These are phyloP conservation scores for Trapa bicornis DNA, from an alignment of 345 rosid species.

Conservation along the genomic window DNA sequence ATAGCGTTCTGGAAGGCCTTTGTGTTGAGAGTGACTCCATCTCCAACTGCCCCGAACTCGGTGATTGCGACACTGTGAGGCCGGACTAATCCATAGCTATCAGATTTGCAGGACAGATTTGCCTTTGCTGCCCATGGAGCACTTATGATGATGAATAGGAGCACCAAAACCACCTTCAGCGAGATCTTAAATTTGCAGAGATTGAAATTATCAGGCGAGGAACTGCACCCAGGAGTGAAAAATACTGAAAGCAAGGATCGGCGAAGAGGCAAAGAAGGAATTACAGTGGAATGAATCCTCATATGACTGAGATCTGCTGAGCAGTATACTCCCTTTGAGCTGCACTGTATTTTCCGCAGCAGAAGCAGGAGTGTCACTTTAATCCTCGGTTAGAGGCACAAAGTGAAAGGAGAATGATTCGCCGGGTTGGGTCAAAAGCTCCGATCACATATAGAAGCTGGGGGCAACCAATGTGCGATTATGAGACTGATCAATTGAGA, in stretches of 20 bases:
- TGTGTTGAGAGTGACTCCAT: constrained; percentile 85
- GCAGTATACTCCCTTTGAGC: constrained; percentile 16
- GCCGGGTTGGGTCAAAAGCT: background rate
- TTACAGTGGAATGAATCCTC: constrained; percentile 75
- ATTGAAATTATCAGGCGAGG: background rate
- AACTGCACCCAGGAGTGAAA: background rate
- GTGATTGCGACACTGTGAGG: constrained; percentile 95
- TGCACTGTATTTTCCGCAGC: background rate
- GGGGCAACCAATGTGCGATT: background rate
- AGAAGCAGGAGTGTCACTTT: background rate
- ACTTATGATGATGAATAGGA: constrained; percentile 29
- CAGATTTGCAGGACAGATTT: constrained; percentile 41
- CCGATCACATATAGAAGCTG: background rate
- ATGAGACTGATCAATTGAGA: constrained; percentile 1
- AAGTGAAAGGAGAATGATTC: background rate
- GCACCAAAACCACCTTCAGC: constrained; percentile 60
- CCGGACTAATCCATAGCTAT: constrained; percentile 30
- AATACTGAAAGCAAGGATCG: background rate
- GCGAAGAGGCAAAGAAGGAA: constrained; percentile 15
- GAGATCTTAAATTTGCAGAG: constrained; percentile 5
- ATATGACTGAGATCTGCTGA: constrained; percentile 59
- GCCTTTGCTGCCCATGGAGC: constrained; percentile 38
- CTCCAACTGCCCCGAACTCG: constrained; percentile 16
- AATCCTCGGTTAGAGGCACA: background rate
- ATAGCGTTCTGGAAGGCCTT: constrained; percentile 98